A percentile compares a stretch with the other conserved stretches of the same genome.
phyloP scores from a whole-genome alignment of 2,329 filamentous ascomycete species.

The Amesomyces nigricolor region DNA sequence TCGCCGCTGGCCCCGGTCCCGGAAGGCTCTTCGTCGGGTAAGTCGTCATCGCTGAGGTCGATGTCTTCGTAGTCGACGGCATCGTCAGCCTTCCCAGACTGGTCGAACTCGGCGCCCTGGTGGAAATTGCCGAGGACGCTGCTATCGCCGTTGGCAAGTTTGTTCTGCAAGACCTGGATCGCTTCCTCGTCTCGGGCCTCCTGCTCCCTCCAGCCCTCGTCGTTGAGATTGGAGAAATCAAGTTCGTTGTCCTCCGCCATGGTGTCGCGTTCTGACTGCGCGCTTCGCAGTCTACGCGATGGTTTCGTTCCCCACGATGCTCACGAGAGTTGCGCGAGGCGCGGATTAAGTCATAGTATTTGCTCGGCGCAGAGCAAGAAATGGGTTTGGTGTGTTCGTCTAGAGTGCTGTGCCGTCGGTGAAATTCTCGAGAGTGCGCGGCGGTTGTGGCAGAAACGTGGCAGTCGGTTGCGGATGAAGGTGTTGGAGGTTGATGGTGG shows the following conservation, averaged over 20 bases:
- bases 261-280: slow-evolving; percentile 2
- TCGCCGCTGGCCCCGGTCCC: slow-evolving; percentile 40
- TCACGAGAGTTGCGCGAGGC: slow-evolving; percentile 19
- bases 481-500: neutral
- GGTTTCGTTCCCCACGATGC: slow-evolving; percentile 14
- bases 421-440: neutral
- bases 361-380: neutral
- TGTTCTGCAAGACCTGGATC: slow-evolving; percentile 19
- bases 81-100: slow-evolving; percentile 80
- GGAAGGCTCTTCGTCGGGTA: slow-evolving; percentile 70
- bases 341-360: slow-evolving; percentile 23
- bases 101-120: slow-evolving; percentile 45
- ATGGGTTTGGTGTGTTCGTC: neutral
- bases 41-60: slow-evolving; percentile 88
- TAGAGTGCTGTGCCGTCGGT: neutral
- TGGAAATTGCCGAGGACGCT: slow-evolving; percentile 35
- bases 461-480: neutral
- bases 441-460: neutral
- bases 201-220: slow-evolving; percentile 24
- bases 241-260: slow-evolving; percentile 20
- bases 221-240: slow-evolving; percentile 18
- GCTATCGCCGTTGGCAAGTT: slow-evolving; percentile 39
- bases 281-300: slow-evolving; percentile 1
- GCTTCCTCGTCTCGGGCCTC: slow-evolving; percentile 24
- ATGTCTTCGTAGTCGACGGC: slow-evolving; percentile 86